Percentiles rank a stretch among this genome's conserved stretches.
phyloP scores from a whole-genome alignment of 2,329 filamentous ascomycete genomes.

The Sarocladium brachiariae region DNA sequence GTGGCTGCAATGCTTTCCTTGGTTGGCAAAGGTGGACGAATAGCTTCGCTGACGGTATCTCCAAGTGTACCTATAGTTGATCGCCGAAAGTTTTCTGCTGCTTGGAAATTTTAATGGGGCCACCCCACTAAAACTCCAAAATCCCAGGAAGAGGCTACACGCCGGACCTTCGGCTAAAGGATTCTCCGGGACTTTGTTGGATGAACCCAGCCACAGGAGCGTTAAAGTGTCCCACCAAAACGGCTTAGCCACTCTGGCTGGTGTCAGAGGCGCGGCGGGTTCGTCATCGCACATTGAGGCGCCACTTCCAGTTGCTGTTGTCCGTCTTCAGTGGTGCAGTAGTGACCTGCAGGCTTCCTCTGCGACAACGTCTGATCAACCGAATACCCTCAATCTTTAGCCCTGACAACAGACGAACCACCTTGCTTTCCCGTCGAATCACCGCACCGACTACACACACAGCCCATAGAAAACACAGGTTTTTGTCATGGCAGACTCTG shows the following conservation, averaged over 20 bases:
- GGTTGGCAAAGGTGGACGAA: too few relatives aligned
- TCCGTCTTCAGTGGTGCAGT: conserved; percentile 1
- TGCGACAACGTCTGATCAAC: neutral
- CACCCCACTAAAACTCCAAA: neutral
- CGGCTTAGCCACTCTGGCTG: neutral
- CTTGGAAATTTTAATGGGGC: conserved; percentile 21
- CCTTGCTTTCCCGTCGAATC: conserved; percentile 1
- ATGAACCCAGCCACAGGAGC: neutral
- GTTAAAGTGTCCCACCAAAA: neutral
- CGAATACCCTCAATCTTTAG: neutral
- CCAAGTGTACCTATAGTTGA: too few relatives aligned
- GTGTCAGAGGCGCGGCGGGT: conserved; percentile 1
- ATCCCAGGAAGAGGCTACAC: neutral
- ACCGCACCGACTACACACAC: neutral
- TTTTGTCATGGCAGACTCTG: conserved; percentile 36
- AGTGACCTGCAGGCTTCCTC: conserved; percentile 4
- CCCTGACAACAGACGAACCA: neutral
- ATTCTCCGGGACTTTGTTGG: neutral
- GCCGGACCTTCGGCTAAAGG: neutral
- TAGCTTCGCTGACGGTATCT: neutral
- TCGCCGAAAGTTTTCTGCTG: conserved; percentile 19
- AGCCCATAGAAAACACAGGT: conserved; percentile 10
- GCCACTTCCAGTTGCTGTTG: conserved; percentile 2
- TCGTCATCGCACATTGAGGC: conserved; percentile 7
- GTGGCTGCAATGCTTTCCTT: neutral